Conservation (phyloP, 2,329 filamentous ascomycete species). For the Fusarium temperatum region DNA sequence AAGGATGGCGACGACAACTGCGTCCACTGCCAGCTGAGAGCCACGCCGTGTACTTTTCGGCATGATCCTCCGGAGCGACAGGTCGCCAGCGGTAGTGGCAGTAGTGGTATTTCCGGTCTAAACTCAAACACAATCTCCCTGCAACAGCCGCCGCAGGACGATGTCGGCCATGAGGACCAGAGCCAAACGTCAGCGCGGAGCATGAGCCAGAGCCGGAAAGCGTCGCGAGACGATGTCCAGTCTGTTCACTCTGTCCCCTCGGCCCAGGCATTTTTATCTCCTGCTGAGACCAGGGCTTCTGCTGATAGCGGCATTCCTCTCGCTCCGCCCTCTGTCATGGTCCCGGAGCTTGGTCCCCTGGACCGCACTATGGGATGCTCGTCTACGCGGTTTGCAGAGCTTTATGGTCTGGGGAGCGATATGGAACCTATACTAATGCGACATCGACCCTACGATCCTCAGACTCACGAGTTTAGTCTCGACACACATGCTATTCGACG, state of each 20-base stretch:
- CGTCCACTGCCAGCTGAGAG: slow-evolving; percentile 43
- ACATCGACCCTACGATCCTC: slow-evolving; percentile 62
- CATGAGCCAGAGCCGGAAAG: slow-evolving; percentile 33
- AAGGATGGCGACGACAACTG: slow-evolving; percentile 43
- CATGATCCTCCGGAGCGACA: slow-evolving; percentile 43
- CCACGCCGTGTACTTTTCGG: slow-evolving; percentile 43
- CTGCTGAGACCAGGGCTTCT: slow-evolving; percentile 39
- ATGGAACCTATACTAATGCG: slow-evolving; percentile 49
- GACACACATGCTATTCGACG: slow-evolving; percentile 69
- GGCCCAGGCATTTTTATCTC: slow-evolving; percentile 39
- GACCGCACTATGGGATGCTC: slow-evolving; percentile 40
- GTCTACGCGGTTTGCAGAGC: slow-evolving; percentile 43
- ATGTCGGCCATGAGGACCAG: slow-evolving; percentile 24
- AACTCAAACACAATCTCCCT: slow-evolving; percentile 7
- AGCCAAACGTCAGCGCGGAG: slow-evolving; percentile 16
- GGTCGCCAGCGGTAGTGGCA: slow-evolving; percentile 27
- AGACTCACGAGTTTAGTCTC: slow-evolving; percentile 52
- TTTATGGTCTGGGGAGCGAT: slow-evolving; percentile 47
- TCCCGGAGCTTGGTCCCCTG: slow-evolving; percentile 27
- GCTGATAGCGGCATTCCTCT: slow-evolving; percentile 32
- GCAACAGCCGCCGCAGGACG: slow-evolving; percentile 22
- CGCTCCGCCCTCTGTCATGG: slow-evolving; percentile 27
- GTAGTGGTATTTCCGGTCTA: not conserved
- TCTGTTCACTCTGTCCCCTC: slow-evolving; percentile 37
- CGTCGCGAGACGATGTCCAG: slow-evolving; percentile 38